Evolutionary conservation across 768 basidiomycete genomes (phyloP).

Genomic region (Pisolithus tinctorius): DNA sequence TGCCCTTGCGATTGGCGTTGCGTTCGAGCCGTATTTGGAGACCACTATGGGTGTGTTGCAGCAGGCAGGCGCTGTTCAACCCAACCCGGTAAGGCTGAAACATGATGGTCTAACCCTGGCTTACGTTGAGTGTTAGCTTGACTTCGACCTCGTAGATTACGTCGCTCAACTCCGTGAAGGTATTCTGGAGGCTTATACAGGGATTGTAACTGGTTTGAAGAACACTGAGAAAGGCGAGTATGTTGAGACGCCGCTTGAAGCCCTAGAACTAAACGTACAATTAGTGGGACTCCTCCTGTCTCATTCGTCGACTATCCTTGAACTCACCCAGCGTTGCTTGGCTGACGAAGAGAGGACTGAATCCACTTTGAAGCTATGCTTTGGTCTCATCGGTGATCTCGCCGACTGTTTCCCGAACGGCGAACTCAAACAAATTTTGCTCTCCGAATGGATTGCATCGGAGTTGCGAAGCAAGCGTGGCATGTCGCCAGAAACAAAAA

Average conservation of each 20-base stretch:
- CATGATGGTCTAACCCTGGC: neutral
- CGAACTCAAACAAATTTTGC: constrained; percentile 71
- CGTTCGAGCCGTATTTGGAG: constrained; percentile 84
- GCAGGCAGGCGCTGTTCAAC: constrained; percentile 84
- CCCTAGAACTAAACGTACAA: neutral
- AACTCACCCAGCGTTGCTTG: constrained; percentile 73
- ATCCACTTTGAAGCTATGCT: constrained; percentile 60
- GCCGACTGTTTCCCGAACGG: constrained; percentile 82
- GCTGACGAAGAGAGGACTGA: constrained; percentile 83
- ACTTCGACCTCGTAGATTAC: constrained; percentile 90
- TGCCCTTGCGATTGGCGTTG: constrained; percentile 81
- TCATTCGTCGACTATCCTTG: constrained; percentile 68
- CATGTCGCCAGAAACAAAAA: constrained; percentile 73
- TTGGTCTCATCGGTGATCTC: constrained; percentile 89
- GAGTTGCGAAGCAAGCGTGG: constrained; percentile 71
- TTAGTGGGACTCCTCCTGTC: constrained; percentile 42
- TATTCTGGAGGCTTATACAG: constrained; percentile 94
- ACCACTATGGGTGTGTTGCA: constrained; percentile 87
- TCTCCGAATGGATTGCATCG: constrained; percentile 71
- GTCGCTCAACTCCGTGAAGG: constrained; percentile 86
- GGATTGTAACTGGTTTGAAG: constrained; percentile 88
- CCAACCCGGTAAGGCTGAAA: constrained; percentile 64
- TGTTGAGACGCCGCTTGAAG: neutral
- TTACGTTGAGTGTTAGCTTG: constrained; percentile 42
- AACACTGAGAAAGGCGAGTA: constrained; percentile 65